Evolutionary conservation across 2,329 filamentous ascomycete genomes (phyloP), one percentile per base, ranked within the genome.

Genomic region (Blastomyces emzantsi): DNA sequence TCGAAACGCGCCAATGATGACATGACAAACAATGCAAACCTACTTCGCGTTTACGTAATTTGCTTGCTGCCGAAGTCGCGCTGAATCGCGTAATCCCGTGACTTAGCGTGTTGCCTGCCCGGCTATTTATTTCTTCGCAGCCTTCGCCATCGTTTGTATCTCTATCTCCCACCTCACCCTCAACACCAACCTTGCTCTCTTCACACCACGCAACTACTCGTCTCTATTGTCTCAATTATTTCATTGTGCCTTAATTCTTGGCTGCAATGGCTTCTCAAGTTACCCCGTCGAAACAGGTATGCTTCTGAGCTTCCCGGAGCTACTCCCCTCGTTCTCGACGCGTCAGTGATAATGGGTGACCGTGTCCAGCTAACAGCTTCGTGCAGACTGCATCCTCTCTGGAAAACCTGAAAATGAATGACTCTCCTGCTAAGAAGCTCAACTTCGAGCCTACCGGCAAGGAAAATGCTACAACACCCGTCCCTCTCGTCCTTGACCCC

Each of bases 351-450:
- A 64, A 41, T 15, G 11, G 55, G n/a, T 25, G 36, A 57, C 52
- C 63, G 71, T 13, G 15, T 67, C 66, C 67, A 68, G 64, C 64
- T 66, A 66, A 74, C 74, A 77, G 77, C 76, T 79, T 66, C 49
- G 60, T 57, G 68, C 75, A 97, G 93, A 89, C 89, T 81, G 90
- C 92, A 72, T 87, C 90, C 73, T 91, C 87, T 72, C 88, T 97
- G 74, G 87, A 94, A 78, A 86, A 85, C 70, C 84, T 97, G 77
- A 95, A 93, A 80, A 95, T 97, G 86, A 81, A 76, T 67, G 90
- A 95, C 70, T 94, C 91, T 0, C 92, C 92, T 56, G 80, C 89
- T 68, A 96, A 96, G 88, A 95, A 95, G 84, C 85, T 94, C 69
- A 83, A 89, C 81, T 91, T 96, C 76, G 79, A 83, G 68, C 74